A percentile compares a stretch with the other conserved stretches of the same genome.
Evolutionary conservation across 2,329 filamentous ascomycete genomes (phyloP).

Genomic region (Aspergillus sp.): DNA sequence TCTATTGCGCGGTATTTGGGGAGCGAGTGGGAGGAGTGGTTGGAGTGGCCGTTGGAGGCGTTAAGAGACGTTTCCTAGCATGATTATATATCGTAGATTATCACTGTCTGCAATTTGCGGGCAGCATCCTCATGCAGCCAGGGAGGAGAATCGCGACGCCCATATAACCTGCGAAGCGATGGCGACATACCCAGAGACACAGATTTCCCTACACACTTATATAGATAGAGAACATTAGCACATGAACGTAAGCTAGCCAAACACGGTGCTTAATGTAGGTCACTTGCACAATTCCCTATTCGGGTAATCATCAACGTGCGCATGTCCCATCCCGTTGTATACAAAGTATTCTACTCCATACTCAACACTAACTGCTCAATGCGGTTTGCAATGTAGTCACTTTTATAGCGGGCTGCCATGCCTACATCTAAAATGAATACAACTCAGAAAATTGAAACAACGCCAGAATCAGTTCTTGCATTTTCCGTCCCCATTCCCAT

Average conservation of each 20-base stretch:
- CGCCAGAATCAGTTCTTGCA: conserved; percentile 22
- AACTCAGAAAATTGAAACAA: conserved; percentile 1
- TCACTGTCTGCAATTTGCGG: too few relatives aligned
- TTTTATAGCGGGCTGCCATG: background rate
- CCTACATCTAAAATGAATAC: background rate
- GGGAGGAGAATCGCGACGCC: too few relatives aligned
- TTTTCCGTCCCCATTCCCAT: conserved; percentile 16
- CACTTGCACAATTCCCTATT: background rate
- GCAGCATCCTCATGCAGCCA: background rate
- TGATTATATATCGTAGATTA: too few relatives aligned
- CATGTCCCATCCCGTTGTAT: too few relatives aligned
- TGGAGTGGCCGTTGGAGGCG: conserved; percentile 22
- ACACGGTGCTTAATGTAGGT: background rate
- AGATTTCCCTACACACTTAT: too few relatives aligned
- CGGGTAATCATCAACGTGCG: background rate
- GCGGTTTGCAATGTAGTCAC: background rate
- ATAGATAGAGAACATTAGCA: too few relatives aligned
- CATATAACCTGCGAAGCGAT: too few relatives aligned
- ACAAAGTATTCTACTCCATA: background rate
- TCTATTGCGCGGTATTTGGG: conserved; percentile 23
- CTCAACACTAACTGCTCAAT: background rate
- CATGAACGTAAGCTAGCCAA: too few relatives aligned
- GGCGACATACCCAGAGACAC: too few relatives aligned
- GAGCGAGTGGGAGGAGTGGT: conserved; percentile 24
- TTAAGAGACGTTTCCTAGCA: background rate